Evolutionary conservation across 306 rosid species (phyloP).

Genomic region (Fragaria iinumae): DNA sequence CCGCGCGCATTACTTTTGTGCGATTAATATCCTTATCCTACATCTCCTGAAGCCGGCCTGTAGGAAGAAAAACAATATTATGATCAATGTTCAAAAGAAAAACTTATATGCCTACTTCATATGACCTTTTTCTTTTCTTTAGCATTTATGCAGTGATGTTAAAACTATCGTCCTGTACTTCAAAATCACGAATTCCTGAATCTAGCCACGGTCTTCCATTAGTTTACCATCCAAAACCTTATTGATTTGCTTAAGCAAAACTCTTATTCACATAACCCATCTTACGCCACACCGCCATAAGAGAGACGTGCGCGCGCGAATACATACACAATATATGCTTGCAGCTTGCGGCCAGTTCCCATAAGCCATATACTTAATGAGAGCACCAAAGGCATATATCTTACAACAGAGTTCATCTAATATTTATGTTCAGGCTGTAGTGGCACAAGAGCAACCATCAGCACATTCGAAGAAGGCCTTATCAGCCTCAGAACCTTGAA

Average conservation of each 20-base stretch:
- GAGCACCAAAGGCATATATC: neutral
- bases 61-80: no score
- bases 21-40: no score
- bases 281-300: no score
- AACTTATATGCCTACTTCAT: no score
- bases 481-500: constrained; percentile 35
- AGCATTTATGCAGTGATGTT: no score
- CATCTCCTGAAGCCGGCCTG: no score
- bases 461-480: constrained; percentile 38
- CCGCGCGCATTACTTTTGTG: no score
- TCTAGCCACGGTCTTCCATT: no score
- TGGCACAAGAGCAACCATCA: constrained; percentile 19
- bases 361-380: neutral
- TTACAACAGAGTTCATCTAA: neutral
- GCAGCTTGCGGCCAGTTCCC: neutral
- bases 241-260: neutral
- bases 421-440: neutral
- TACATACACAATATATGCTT: neutral
- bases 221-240: neutral
- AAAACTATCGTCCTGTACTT: no score
- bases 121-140: no score
- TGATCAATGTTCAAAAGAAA: no score
- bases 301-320: neutral
- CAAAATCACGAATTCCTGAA: no score
- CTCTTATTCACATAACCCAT: neutral